phyloP scores from a whole-genome alignment of 2,329 filamentous ascomycete species.

The Thyridium curvatum region DNA sequence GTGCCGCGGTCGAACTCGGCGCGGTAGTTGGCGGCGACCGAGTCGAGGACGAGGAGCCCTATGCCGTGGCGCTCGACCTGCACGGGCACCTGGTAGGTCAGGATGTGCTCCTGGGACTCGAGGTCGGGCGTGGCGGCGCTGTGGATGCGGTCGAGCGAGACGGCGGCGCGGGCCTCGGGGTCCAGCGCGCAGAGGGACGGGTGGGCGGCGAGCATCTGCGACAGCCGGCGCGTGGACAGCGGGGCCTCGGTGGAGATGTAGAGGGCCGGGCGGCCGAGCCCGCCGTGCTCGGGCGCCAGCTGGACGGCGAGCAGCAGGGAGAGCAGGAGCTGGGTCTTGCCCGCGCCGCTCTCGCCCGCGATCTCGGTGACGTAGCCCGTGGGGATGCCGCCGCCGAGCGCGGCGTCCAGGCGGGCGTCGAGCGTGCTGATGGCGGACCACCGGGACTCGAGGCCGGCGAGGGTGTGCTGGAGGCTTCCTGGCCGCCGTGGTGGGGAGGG shows the following conservation, averaged over 20 bases:
- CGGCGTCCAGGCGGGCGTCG: slow-evolving; percentile 62
- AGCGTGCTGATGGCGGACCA: slow-evolving; percentile 72
- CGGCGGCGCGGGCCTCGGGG: slow-evolving; percentile 14
- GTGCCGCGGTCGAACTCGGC: slow-evolving; percentile 70
- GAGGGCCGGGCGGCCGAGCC: slow-evolving; percentile 63
- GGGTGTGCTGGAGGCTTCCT: slow-evolving; percentile 20
- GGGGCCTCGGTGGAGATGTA: slow-evolving; percentile 93
- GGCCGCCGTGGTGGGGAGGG: neutral
- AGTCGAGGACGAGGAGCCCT: slow-evolving; percentile 82
- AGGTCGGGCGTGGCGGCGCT: slow-evolving; percentile 82
- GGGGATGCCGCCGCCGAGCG: slow-evolving; percentile 77
- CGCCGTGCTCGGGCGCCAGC: slow-evolving; percentile 64
- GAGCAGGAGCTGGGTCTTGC: slow-evolving; percentile 92
- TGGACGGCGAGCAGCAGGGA: slow-evolving; percentile 79
- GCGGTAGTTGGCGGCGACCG: slow-evolving; percentile 90
- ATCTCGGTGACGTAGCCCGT: slow-evolving; percentile 81
- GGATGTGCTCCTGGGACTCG: slow-evolving; percentile 91
- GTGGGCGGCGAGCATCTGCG: slow-evolving; percentile 69
- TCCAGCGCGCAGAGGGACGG: slow-evolving; percentile 49
- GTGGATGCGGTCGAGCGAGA: slow-evolving; percentile 67
- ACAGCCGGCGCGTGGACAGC: slow-evolving; percentile 73
- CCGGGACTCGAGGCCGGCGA: slow-evolving; percentile 27
- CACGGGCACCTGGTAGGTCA: slow-evolving; percentile 86
- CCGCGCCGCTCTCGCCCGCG: slow-evolving; percentile 86
- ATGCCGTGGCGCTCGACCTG: slow-evolving; percentile 69